These are phyloP conservation scores for Penicillium lagena DNA, from an alignment of 495 filamentous ascomycete genomes.

Conservation along the genomic window DNA sequence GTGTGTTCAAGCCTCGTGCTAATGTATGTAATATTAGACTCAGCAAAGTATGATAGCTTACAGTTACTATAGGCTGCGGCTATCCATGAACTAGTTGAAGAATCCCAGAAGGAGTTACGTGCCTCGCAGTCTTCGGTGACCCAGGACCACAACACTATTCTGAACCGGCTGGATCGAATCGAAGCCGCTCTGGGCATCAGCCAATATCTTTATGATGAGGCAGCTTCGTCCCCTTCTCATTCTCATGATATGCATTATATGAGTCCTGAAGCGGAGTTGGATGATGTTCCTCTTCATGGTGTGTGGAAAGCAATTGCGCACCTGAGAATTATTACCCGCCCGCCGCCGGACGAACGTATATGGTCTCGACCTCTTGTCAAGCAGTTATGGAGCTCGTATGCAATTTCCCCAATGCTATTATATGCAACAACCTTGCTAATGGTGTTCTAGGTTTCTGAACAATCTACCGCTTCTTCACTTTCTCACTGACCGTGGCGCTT, in stretches of 20 bases:
- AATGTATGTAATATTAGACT: slow-evolving; percentile 19
- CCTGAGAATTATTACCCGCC: slow-evolving; percentile 21
- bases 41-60: not conserved
- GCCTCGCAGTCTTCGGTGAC: not conserved
- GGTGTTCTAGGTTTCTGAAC: slow-evolving; percentile 21
- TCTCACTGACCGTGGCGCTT: slow-evolving; percentile 25
- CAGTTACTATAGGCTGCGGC: slow-evolving; percentile 21
- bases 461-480: slow-evolving; percentile 35
- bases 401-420: not conserved
- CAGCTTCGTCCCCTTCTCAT: not conserved
- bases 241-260: not conserved
- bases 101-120: slow-evolving; percentile 1
- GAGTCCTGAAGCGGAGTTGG: slow-evolving; percentile 8
- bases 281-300: slow-evolving; percentile 11
- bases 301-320: slow-evolving; percentile 25
- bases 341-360: slow-evolving; percentile 17
- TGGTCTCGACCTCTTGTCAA: slow-evolving; percentile 27
- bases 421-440: not conserved
- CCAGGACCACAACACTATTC: slow-evolving; percentile 19
- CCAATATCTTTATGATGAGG: slow-evolving; percentile 1
- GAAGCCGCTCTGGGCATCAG: slow-evolving; percentile 28
- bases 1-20: slow-evolving; percentile 35
- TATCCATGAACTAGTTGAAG: slow-evolving; percentile 15
- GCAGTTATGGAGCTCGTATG: slow-evolving; percentile 31
- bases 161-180: slow-evolving; percentile 30